Evolutionary conservation across 352 stramenopile genomes (phyloP).

Genomic region (Phytophthora sp.): DNA sequence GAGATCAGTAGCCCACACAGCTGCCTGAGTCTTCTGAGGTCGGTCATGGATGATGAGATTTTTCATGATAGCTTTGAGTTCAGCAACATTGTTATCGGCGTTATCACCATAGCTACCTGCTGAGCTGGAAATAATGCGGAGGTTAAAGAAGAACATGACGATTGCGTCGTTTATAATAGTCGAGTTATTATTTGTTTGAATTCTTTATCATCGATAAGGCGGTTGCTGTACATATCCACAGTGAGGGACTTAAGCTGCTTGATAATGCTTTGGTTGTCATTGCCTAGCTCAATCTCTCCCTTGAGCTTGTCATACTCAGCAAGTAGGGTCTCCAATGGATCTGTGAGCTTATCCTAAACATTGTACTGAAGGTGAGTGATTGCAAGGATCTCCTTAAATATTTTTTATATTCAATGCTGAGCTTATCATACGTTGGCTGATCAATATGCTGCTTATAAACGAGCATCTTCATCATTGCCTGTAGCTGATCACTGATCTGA

Average conservation of each 20-base stretch:
- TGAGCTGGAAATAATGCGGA: conserved; percentile 8
- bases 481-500: conserved; percentile 12
- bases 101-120: conserved; percentile 13
- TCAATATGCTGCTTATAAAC: neutral
- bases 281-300: conserved; percentile 12
- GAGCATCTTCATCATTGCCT: conserved; percentile 3
- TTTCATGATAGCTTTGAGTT: conserved; percentile 17
- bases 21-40: conserved; percentile 8
- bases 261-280: too few species aligned
- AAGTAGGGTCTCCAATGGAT: neutral
- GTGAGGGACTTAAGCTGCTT: neutral
- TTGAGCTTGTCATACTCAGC: conserved; percentile 27
- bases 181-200: conserved; percentile 24
- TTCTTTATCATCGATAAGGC: conserved; percentile 16
- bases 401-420: neutral
- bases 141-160: conserved; percentile 18
- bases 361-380: neutral
- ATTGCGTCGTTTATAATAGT: conserved; percentile 23
- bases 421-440: neutral
- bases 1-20: conserved; percentile 8
- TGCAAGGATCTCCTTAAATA: neutral
- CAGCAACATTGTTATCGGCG: conserved; percentile 1
- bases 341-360: neutral
- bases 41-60: conserved; percentile 15
- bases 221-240: conserved; percentile 27